Evolutionary conservation across 2,329 filamentous ascomycete genomes (phyloP), one percentile per base, ranked within the genome.

Genomic region (Colletotrichum ledebouriae): DNA sequence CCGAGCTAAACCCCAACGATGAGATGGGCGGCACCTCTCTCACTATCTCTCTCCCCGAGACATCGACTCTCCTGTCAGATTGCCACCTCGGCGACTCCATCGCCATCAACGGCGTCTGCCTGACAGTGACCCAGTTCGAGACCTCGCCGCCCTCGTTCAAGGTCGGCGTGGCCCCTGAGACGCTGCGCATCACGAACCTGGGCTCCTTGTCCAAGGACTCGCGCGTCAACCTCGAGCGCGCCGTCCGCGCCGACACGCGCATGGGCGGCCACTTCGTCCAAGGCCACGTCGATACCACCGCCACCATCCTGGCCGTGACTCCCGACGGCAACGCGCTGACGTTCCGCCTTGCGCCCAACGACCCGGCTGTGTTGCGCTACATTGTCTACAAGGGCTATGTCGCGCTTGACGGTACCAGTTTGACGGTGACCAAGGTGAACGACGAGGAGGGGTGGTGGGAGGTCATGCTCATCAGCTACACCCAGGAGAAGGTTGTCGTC

Each of bases 231-330:
- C 90, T 99, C 60, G 96, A 99, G 84, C 90, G 96, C 15, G 95
- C 96, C 3, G 94, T 99, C 61, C 91, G 92, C 17, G 94, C 94
- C 4, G 89, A 92, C 75, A 98, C 95, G 52, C 93, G 96, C 63
- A 98, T 99, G 94, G 96, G 97, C 53, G 96, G 96, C 0, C 96
- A 99, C 82, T 97, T 98, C 75, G 95, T 98, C 37, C 97, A 99
- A 82, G 96, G 96, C 46, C 96, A 99, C 79, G 95, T 99, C 69
- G 97, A 99, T 80, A 95, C 94, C 11, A 89, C 91, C 44, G 96
- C 95, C 0, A 87, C 86, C 49, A 92, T 99, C 69, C 77, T 90
- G 44, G 87, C 87, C 49, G 87, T 92, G 41, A 90, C 87, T 17
- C 89, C 90, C 3, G 96, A 99, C 79, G 94, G 95, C 65, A 97